Percentiles rank a stretch among this genome's conserved stretches.
Evolutionary conservation across 139 green algal genomes (phyloP).

Genomic region (Haematococcus lacustris): DNA sequence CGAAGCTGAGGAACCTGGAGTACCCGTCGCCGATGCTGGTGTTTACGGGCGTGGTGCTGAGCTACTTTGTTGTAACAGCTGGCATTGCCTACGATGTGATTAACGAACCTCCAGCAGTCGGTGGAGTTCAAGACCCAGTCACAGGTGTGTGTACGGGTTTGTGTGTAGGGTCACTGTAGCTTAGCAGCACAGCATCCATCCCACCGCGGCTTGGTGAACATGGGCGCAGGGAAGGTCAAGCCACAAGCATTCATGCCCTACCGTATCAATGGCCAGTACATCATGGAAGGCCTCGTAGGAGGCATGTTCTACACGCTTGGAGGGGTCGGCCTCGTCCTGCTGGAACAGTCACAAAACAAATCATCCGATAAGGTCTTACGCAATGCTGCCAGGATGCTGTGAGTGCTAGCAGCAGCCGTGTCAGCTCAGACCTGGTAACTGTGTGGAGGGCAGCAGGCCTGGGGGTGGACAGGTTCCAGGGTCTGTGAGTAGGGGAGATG

Average conservation of each 20-base stretch:
- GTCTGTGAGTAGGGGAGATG: too few relatives aligned
- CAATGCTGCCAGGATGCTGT: neutral
- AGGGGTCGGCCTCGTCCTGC: neutral
- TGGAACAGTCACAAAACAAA: neutral
- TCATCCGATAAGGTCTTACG: neutral
- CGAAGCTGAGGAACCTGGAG: neutral
- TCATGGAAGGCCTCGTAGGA: slow-evolving; percentile 53
- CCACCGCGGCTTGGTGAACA: too few relatives aligned
- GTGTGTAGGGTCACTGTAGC: too few relatives aligned
- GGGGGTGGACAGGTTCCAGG: too few relatives aligned
- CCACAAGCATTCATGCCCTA: slow-evolving; percentile 51
- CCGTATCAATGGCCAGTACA: slow-evolving; percentile 60
- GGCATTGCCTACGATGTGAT: slow-evolving; percentile 46
- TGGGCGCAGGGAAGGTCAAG: slow-evolving; percentile 30
- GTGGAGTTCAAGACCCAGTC: slow-evolving; percentile 14
- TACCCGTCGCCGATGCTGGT: slow-evolving; percentile 21
- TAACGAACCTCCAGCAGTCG: slow-evolving; percentile 37
- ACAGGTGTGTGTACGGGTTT: slow-evolving; percentile 28
- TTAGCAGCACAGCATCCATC: too few relatives aligned
- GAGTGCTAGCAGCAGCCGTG: too few relatives aligned
- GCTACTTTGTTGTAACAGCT: slow-evolving; percentile 46
- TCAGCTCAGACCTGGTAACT: too few relatives aligned
- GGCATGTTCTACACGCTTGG: slow-evolving; percentile 51
- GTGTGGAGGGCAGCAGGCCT: too few relatives aligned
- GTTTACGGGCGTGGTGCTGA: slow-evolving; percentile 23